Evolutionary conservation across 2,329 filamentous ascomycete genomes (phyloP).

Genomic region (Aureobasidium sp.): DNA sequence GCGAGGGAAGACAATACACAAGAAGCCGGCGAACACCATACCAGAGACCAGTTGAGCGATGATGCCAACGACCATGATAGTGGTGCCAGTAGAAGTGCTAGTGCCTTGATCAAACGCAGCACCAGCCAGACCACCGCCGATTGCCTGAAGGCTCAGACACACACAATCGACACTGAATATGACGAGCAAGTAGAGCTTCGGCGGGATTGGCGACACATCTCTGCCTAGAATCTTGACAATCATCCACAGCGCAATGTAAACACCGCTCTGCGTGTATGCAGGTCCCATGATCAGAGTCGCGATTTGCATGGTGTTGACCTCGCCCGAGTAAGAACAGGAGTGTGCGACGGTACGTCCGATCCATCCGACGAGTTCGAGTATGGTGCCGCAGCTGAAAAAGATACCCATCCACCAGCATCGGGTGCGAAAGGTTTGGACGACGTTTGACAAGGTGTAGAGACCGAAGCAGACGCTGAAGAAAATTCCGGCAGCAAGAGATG

Average conservation of each 20-base stretch:
- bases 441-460: neutral
- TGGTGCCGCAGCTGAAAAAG: neutral
- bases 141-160: constrained; percentile 7
- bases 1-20: constrained; percentile 2
- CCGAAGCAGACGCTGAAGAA: constrained; percentile 8
- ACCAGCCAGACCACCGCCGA: constrained; percentile 6
- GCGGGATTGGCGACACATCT: constrained; percentile 2
- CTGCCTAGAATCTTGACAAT: neutral
- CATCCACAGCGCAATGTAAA: constrained; percentile 11
- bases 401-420: constrained; percentile 10
- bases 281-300: constrained; percentile 12
- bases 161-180: constrained; percentile 6
- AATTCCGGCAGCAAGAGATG: neutral
- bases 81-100: constrained; percentile 5
- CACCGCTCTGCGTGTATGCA: constrained; percentile 9
- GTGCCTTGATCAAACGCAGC: constrained; percentile 7
- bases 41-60: constrained; percentile 11
- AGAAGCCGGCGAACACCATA: neutral
- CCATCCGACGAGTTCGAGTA: constrained; percentile 7
- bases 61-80: constrained; percentile 10
- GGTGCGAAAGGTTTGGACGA: constrained; percentile 1
- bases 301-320: constrained; percentile 11
- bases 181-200: neutral
- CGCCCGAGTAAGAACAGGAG: neutral
- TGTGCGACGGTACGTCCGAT: constrained; percentile 6